Base-by-base conservation (phyloP, 208 protist species). In the Herpetomonas samuelpessoai region DNA sequence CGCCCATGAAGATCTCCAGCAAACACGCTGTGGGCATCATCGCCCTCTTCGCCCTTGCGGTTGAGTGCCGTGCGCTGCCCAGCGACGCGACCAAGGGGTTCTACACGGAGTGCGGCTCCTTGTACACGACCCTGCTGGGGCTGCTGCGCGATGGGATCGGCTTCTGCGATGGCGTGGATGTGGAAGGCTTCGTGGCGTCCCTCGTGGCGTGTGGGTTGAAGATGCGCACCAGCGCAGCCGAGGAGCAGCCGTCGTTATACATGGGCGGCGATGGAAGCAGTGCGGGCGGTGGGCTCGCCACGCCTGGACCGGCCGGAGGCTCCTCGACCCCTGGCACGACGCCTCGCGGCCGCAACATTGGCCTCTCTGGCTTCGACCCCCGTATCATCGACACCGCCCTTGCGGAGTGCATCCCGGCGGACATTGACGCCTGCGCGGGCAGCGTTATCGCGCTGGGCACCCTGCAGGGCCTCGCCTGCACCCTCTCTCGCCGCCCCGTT, bases 181-280 rank as follows among this genome's bases (percentile, higher is more conserved):
- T 86, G 47, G 73, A 86, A 54, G 81, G 79, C 44, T 86, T 94
- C 58, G 74, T 84, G 10, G 81, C 88, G 12, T 71, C 83, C 1
- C 71, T 94, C 6, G 79, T 89, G 28, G 82, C 77, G 41, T 94
- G 88, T 52, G 81, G 81, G 35, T 59, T 94, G 47, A 75, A 86
- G 61, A 68, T 94, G 50, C 72, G 79, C n/a, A 47, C 51, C 6
- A 55, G 69, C 28, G 71, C 71, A 1, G 75, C 65, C 44, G 61
- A 69, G n/a, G 62, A 76, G 0, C 38, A 61, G 3, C 29, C 25
- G 19, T 21, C 26, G 26, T 26, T 55, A 28, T 24, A 27, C 39
- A 16, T 24, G 19, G 24, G 54, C n/a, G 52, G 46, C 19, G 14
- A 24, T 9, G 44, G 39, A 12, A 35, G 9, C 0, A 31, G 10